Percentiles rank a stretch among this genome's conserved stretches.
Conservation (phyloP, 352 stramenopile genomes). For the Pythium vanterpoolii region DNA sequence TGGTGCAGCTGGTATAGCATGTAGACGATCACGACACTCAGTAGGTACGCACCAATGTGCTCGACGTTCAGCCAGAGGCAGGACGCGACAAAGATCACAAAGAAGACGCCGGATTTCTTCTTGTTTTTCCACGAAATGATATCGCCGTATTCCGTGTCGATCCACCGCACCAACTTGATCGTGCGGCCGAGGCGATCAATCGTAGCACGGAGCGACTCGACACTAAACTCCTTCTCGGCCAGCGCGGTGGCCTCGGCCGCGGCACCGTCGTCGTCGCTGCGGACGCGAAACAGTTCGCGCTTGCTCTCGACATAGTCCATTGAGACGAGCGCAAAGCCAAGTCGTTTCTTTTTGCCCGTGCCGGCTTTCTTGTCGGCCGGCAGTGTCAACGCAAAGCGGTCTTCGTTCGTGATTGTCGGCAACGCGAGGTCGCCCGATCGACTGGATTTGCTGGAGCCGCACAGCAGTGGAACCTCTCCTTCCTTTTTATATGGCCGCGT, state of each 20-base stretch:
- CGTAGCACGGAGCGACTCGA: slow-evolving; percentile 71
- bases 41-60: slow-evolving; percentile 66
- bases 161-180: slow-evolving; percentile 64
- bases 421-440: slow-evolving; percentile 1
- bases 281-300: slow-evolving; percentile 60
- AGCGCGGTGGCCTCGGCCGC: slow-evolving; percentile 27
- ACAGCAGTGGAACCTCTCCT: no score
- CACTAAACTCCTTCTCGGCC: slow-evolving; percentile 73
- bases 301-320: slow-evolving; percentile 75
- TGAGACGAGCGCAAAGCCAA: slow-evolving; percentile 54
- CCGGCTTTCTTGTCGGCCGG: slow-evolving; percentile 29
- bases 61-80: slow-evolving; percentile 76
- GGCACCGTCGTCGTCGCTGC: slow-evolving; percentile 40
- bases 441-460: no score
- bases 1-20: slow-evolving; percentile 77
- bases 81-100: slow-evolving; percentile 54
- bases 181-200: slow-evolving; percentile 72
- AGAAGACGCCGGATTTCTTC: slow-evolving; percentile 66
- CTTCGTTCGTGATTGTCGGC: slow-evolving; percentile 34
- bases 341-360: slow-evolving; percentile 32
- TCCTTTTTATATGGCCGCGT: not conserved
- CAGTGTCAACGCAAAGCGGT: slow-evolving; percentile 45
- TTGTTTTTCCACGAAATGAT: slow-evolving; percentile 88
- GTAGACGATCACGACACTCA: slow-evolving; percentile 57
- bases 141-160: slow-evolving; percentile 71